Evolutionary conservation across 306 rosid species (phyloP), one percentile per base, ranked within the genome.

Genomic region (Sicyos baderoa): DNA sequence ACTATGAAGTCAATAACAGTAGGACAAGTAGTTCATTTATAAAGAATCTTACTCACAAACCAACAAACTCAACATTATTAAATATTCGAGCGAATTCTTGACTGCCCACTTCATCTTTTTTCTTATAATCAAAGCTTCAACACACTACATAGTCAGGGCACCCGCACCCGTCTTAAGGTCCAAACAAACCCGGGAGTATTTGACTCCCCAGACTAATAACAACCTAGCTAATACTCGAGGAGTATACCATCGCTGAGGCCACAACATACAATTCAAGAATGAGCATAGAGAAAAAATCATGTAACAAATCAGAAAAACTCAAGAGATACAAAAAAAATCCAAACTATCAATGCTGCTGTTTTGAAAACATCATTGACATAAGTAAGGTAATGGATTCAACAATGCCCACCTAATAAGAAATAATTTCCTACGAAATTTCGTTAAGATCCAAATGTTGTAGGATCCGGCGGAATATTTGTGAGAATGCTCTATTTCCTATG

Each of bases 1-100:
- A 49, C 15, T 63, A n/a, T 17, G 71, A 73, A 80, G 53, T 58
- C 68, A 22, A 67, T 1, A 69, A 70, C 48, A 47, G 18, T 13
- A 25, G 27, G 44, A 52, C 51, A 12, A 57, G 66, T 15, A 45
- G 71, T 40, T 19, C 7, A 67, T 6, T 6, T 15, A 67, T 6
- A 48, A 67, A 15, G 35, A 13, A 23, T 7, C 44, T 23, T 8
- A 44, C 49, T 48, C 19, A 4, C 5, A 48, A 48, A 22, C 72
- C 57, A 23, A 15, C 3, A 44, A 65, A 45, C 4, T 44, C 54
- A 45, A 13, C 54, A 66, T 23, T 66, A 21, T 66, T 47, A 44
- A 66, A 23, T 21, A 63, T 40, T 40, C 4, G 17, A 51, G 4
- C 2, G 69, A 40, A 18, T 63, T 27, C 44, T 63, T 1, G 52